These are phyloP conservation scores for Tylopilus balloui DNA, from an alignment of 768 basidiomycete species.

Conservation along the genomic window DNA sequence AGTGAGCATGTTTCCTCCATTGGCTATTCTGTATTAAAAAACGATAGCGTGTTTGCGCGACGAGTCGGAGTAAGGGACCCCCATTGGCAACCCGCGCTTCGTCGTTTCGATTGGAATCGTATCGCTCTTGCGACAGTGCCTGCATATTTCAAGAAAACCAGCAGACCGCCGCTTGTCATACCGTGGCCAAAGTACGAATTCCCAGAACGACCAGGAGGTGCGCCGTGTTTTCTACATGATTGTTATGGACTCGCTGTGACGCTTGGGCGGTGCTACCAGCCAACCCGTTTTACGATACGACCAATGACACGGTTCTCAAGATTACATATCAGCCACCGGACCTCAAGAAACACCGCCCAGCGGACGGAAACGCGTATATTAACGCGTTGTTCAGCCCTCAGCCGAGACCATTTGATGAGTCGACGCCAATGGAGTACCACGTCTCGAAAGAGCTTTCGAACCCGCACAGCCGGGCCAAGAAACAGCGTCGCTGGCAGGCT, in stretches of 20 bases:
- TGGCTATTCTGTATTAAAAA: not conserved
- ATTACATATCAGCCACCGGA: conserved; percentile 68
- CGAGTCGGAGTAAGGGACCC: conserved; percentile 62
- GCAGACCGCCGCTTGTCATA: conserved; percentile 39
- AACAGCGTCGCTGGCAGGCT: conserved; percentile 69
- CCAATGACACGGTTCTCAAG: conserved; percentile 53
- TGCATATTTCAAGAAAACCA: conserved; percentile 39
- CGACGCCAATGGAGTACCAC: conserved; percentile 60
- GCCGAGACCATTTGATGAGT: conserved; percentile 43
- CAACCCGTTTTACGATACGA: conserved; percentile 58
- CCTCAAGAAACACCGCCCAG: conserved; percentile 34
- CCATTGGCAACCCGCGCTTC: conserved; percentile 50
- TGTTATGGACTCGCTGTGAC: conserved; percentile 5
- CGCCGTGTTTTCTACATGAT: not conserved
- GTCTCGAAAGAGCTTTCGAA: conserved; percentile 70
- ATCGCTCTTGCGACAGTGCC: conserved; percentile 65
- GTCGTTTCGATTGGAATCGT: conserved; percentile 69
- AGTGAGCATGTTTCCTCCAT: conserved; percentile 38
- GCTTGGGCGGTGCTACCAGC: conserved; percentile 12
- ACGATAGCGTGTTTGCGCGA: conserved; percentile 67
- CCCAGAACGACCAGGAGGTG: conserved; percentile 33
- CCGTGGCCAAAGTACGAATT: conserved; percentile 65
- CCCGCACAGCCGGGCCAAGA: conserved; percentile 80
- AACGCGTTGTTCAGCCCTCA: conserved; percentile 43
- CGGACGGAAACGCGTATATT: conserved; percentile 56